phyloP scores from a whole-genome alignment of 441 rosid species.

The Melastoma candidum region DNA sequence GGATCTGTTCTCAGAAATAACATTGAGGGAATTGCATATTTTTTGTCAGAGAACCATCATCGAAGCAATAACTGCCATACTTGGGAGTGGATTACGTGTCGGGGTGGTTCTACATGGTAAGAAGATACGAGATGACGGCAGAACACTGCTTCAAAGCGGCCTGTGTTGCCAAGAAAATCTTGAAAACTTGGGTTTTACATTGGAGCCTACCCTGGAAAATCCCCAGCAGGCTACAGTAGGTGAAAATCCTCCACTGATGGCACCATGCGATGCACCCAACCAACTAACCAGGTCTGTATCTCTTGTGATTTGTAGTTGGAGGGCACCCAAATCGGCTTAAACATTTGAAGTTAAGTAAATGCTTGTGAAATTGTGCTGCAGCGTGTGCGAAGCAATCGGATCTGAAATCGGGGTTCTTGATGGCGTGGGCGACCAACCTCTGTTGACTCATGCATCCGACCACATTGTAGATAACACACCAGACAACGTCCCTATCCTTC shows the following conservation, averaged over 20 bases:
- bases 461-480: constrained; percentile 25
- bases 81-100: constrained; percentile 49
- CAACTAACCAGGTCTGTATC: constrained; percentile 19
- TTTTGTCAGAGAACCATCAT: constrained; percentile 42
- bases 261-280: constrained; percentile 12
- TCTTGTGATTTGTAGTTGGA: neutral
- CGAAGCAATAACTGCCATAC: constrained; percentile 54
- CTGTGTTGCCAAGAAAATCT: no score
- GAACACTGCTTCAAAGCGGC: constrained; percentile 44
- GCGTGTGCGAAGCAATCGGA: constrained; percentile 36
- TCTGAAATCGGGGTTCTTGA: constrained; percentile 31
- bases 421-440: constrained; percentile 23
- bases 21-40: constrained; percentile 1
- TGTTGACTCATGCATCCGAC: constrained; percentile 19
- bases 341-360: no score
- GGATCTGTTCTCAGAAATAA: no score
- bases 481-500: constrained; percentile 24
- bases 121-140: constrained; percentile 53
- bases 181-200: constrained; percentile 42
- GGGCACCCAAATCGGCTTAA: neutral
- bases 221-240: constrained; percentile 23
- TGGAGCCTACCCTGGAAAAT: constrained; percentile 40
- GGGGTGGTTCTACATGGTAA: constrained; percentile 55
- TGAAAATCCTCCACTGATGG: constrained; percentile 25
- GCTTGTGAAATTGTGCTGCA: constrained; percentile 22